Evolutionary conservation across 805 yeast species (phyloP), one percentile per base, ranked within the genome.

Genomic region (Kazachstania taianensis): DNA sequence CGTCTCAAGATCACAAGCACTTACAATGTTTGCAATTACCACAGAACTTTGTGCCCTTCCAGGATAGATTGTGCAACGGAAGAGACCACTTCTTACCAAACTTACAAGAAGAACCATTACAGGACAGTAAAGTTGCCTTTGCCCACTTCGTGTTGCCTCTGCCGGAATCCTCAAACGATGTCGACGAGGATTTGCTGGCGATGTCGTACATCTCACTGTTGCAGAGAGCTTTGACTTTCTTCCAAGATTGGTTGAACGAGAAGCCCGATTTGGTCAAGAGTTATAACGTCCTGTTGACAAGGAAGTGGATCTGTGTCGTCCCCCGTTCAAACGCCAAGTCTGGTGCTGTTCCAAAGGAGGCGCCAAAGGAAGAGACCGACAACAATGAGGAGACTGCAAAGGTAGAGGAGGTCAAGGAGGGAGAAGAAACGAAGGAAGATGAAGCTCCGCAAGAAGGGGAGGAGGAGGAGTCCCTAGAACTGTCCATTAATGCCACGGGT

Each of bases 1-100:
- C 95, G n/a, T 85, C 96, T 0, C 92, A 86, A 51, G 79, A 82
- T 32, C 98, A 89, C 62, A 85, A 83, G 54, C 98, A 89, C 60
- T 59, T 92, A 43, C 98, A 92, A 60, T 77, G 87, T 59, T 65
- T 89, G 70, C 67, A 75, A 30, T 63, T 82, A 30, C 94, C 95
- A 2, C 54, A 61, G 6, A 61, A 66, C 16, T 78, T 75, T 53
- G 58, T 57, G 1, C 71, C 81, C 5, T 75, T 71, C 52, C 80
- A 83, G 35, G 78, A 74, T 31, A 42, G 50, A 10, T 49, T 70
- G n/a, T 63, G 69, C 13, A 43, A 37, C 22, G 65, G 63, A 3
- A 58, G 59, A 24, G 68, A 63, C 7, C 66, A 72, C 28, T 79
- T 65, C 50, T 56, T 78, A 23, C 86, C 87, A 5, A 67, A 61